Percentiles rank a stretch among this genome's conserved stretches.
phyloP scores from a whole-genome alignment of 1,139 yeast genomes.

The Protomyces arabidopsidicola region DNA sequence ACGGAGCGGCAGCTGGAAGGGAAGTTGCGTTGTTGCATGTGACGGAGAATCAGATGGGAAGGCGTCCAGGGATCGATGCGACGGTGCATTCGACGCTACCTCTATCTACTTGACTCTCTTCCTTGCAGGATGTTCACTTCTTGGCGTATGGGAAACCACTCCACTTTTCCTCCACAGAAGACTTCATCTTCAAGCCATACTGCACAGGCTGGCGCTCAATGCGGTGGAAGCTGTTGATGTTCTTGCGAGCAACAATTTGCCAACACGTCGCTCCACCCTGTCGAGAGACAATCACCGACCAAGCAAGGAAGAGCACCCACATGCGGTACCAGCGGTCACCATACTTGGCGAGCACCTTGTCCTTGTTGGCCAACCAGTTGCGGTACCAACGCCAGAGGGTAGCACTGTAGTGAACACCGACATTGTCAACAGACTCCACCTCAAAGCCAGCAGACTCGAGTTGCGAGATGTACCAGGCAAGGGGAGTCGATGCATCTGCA shows the following conservation, averaged over 20 bases:
- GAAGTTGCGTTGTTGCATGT: neutral
- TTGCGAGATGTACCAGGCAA: constrained; percentile 70
- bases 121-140: neutral
- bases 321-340: constrained; percentile 89
- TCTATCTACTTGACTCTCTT: neutral
- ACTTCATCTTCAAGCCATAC: constrained; percentile 58
- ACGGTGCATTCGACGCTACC: neutral
- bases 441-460: constrained; percentile 86
- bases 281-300: constrained; percentile 76
- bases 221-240: constrained; percentile 77
- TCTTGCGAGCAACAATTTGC: constrained; percentile 87
- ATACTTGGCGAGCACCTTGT: constrained; percentile 69
- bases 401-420: constrained; percentile 89
- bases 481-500: constrained; percentile 94
- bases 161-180: constrained; percentile 16
- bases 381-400: constrained; percentile 94
- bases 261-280: constrained; percentile 92
- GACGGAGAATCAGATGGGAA: neutral
- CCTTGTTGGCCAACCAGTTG: constrained; percentile 86
- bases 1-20: neutral
- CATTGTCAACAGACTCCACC: constrained; percentile 75
- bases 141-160: constrained; percentile 19
- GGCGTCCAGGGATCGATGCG: neutral
- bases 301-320: constrained; percentile 82
- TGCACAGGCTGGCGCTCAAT: constrained; percentile 74